phyloP scores from a whole-genome alignment of 2,329 filamentous ascomycete genomes.

The Arthrinium puccinioides region DNA sequence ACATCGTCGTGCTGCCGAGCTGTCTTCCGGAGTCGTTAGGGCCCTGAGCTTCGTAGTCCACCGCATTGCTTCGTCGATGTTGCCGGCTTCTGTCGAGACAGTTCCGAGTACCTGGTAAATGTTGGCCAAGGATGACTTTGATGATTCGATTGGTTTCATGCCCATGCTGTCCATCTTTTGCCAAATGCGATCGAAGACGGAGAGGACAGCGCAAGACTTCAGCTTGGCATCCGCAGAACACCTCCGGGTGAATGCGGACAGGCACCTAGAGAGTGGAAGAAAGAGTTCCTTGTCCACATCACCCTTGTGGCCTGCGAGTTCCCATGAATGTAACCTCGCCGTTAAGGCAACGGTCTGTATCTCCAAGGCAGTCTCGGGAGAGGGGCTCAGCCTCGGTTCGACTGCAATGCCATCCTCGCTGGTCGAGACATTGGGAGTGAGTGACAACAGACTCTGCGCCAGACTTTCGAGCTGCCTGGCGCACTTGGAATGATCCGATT shows the following conservation, averaged over 20 bases:
- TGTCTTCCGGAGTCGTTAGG: conserved; percentile 27
- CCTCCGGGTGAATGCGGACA: conserved; percentile 54
- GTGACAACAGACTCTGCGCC: conserved; percentile 55
- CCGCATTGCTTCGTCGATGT: conserved; percentile 41
- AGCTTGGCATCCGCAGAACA: conserved; percentile 23
- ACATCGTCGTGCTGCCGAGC: conserved; percentile 42
- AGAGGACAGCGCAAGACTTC: conserved; percentile 31
- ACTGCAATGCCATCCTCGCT: conserved; percentile 51
- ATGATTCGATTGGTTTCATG: conserved; percentile 25
- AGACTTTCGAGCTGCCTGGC: conserved; percentile 60
- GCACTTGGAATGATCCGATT: conserved; percentile 46
- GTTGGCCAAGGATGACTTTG: conserved; percentile 34
- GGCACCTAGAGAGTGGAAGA: conserved; percentile 56
- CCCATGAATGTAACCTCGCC: conserved; percentile 59
- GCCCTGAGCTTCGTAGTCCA: conserved; percentile 44
- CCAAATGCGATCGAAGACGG: conserved; percentile 28
- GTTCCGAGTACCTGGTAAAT: conserved; percentile 48
- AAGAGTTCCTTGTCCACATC: conserved; percentile 58
- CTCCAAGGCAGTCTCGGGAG: conserved; percentile 50
- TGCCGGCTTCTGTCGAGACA: conserved; percentile 36
- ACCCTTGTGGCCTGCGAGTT: conserved; percentile 49
- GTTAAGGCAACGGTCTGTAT: conserved; percentile 58
- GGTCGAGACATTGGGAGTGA: conserved; percentile 60
- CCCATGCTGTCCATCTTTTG: conserved; percentile 28
- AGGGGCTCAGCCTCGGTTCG: conserved; percentile 46